These are phyloP conservation scores for Gentiana straminea DNA, from an alignment of 257 asterid genomes.

Conservation along the genomic window DNA sequence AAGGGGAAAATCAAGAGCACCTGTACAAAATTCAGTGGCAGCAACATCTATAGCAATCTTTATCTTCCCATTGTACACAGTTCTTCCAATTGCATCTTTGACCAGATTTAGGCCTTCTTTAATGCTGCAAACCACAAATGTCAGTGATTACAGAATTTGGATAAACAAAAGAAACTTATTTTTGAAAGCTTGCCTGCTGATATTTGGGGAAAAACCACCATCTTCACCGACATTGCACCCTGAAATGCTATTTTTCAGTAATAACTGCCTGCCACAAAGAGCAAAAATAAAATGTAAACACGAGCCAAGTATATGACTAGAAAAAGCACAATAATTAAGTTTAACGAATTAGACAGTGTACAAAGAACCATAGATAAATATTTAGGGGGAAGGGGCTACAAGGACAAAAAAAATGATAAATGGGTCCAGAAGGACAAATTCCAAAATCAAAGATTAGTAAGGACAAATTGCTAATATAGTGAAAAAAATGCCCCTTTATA, in stretches of 20 bases:
- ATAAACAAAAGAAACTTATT: not conserved
- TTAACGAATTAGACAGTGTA: too few species aligned
- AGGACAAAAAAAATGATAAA: too few species aligned
- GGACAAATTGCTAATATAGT: too few species aligned
- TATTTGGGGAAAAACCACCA: conserved; percentile 94
- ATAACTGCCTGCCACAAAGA: conserved; percentile 66
- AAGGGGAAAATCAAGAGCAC: conserved; percentile 20
- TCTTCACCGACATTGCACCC: conserved; percentile 97
- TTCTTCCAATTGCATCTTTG: conserved; percentile 83
- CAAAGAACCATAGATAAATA: too few species aligned
- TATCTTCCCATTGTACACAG: conserved; percentile 76
- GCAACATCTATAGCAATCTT: conserved; percentile 84
- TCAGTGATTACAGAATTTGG: conserved; percentile 11
- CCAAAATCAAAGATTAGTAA: too few species aligned
- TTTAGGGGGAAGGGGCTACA: too few species aligned
- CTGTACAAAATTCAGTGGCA: conserved; percentile 95
- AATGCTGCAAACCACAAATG: conserved; percentile 47
- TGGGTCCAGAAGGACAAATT: too few species aligned
- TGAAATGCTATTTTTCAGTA: conserved; percentile 51
- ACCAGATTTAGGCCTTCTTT: conserved; percentile 92
- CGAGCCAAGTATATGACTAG: not conserved
- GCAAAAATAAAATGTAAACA: conserved; percentile 4
- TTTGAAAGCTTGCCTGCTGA: conserved; percentile 63
- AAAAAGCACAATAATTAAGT: too few species aligned
- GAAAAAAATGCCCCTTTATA: too few species aligned